These are phyloP conservation scores for Penicillium longicatenatum DNA, from an alignment of 495 filamentous ascomycete species.

Conservation along the genomic window DNA sequence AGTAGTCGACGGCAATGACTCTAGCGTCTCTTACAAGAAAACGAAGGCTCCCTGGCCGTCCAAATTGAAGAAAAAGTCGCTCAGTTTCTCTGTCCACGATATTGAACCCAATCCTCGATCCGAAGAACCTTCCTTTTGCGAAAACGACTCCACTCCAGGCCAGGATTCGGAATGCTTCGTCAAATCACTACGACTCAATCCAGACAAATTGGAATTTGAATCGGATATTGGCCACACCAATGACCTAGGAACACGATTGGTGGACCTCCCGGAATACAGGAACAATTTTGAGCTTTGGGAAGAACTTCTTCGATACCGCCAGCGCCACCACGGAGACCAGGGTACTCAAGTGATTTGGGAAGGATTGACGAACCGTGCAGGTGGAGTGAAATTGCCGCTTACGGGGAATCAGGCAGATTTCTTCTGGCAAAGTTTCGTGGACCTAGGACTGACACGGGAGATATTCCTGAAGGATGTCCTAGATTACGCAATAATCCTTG, in stretches of 20 bases:
- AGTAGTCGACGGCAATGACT: neutral
- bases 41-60: neutral
- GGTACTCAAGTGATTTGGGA: slow-evolving; percentile 66
- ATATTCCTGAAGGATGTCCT: slow-evolving; percentile 51
- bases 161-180: neutral
- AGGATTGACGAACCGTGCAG: slow-evolving; percentile 52
- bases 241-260: slow-evolving; percentile 44
- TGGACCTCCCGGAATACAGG: slow-evolving; percentile 53
- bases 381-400: slow-evolving; percentile 46
- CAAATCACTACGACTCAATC: slow-evolving; percentile 27
- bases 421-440: slow-evolving; percentile 60
- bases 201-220: slow-evolving; percentile 49
- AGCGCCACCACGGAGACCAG: slow-evolving; percentile 58
- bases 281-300: slow-evolving; percentile 65
- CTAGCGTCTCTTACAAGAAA: neutral
- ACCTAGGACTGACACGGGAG: slow-evolving; percentile 48
- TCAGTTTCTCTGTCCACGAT: slow-evolving; percentile 34
- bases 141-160: neutral
- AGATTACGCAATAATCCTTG: slow-evolving; percentile 57
- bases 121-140: neutral
- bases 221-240: slow-evolving; percentile 50
- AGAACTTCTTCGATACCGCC: slow-evolving; percentile 61
- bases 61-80: slow-evolving; percentile 17
- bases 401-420: slow-evolving; percentile 48
- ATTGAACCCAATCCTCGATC: slow-evolving; percentile 21